Evolutionary conservation across 768 basidiomycete genomes (phyloP), one percentile per base, ranked within the genome.

Genomic region (Melanogaster broomeanus): DNA sequence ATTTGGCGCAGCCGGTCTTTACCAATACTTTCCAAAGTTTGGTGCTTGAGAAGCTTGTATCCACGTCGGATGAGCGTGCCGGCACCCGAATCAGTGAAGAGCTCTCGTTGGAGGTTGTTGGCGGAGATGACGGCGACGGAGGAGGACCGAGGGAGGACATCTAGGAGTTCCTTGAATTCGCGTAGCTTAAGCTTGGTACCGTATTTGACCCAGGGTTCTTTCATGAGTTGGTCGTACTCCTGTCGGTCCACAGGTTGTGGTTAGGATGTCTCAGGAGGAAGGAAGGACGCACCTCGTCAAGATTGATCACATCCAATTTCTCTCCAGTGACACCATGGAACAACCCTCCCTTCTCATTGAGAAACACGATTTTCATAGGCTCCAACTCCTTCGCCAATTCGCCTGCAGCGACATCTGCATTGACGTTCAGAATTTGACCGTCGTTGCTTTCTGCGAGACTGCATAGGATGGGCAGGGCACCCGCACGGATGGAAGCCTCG

Each of bases 391-490:
- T 97, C 7, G 96, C 90, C 18, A 99, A 82, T 72, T 99, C 97
- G 35, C 96, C 97, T 1, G 97, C 96, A 2, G 97, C 97, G 56
- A 98, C 90, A 68, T 99, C 97, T 19, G 97, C 97, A 65, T 98
- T 99, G 68, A 99, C 97, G 63, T 99, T 99, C 56, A 98, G 78
- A 61, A 99, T 94, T 70, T 99, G 97, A n/a, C 97, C 97, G 30
- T 97, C 93, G 19, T 85, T 80, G 30, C 90, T 90, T 73, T 98
- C 97, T 6, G 97, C 96, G 45, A 99, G 77, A 68, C 87, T 90
- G 57, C 94, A 98, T 18, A 98, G 78, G 72, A 99, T 97, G 51
- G 97, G 97, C 22, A 99, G 79, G 19, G 93, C 94, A 28, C 97
- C 96, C 1, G 96, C 94, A 41, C 92, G 85, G 68, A 99, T 99